Base-by-base conservation (phyloP, 768 basidiomycete genomes). In the Tricholomella constricta region DNA sequence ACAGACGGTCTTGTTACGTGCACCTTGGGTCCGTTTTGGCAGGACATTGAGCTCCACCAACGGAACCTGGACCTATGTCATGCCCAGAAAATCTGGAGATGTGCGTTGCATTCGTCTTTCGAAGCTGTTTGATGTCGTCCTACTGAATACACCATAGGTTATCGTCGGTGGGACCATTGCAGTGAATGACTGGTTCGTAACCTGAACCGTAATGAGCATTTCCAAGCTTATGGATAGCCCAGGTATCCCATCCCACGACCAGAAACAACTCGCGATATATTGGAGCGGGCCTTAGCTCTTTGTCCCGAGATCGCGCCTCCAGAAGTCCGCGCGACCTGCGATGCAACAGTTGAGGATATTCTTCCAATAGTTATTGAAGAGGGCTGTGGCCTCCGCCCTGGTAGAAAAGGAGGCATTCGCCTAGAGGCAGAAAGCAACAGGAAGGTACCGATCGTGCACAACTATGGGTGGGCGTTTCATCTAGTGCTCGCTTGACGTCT, bases 1-100 rank as follows among this genome's bases (percentile, higher is more conserved):
- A 11, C 92, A 94, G 68, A 85, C 86, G 0, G 81, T 92, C 7
- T 65, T 91, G 8, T 73, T 93, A 22, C 68, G 80, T 44, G 86
- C 88, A 11, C 84, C 88, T 0, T 75, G 78, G 68, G 66, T 89
- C 40, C 76, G 79, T 35, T 76, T 72, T 58, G 80, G 81, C 6
- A 67, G 76, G 59, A 78, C 81, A 3, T 51, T 76, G 17, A 79
- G 76, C 56, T 74, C 71, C 9, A 58, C 55, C 15, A 62, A 67
- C 8, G 76, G 73, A 14, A 59, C 71, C 1, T 79, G 77, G 78
- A 82, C 84, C 20, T 85, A 85, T 64, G 70, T 84, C 36, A 83
- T 87, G 48, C 84, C 83, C 1, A 69, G 84, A 57, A 69, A 78
- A 36, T 76, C 73, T 50, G 84, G 85, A 20, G 75, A 80, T 57